Conservation (phyloP, 495 filamentous ascomycete species). For the Neurospora sp. region DNA sequence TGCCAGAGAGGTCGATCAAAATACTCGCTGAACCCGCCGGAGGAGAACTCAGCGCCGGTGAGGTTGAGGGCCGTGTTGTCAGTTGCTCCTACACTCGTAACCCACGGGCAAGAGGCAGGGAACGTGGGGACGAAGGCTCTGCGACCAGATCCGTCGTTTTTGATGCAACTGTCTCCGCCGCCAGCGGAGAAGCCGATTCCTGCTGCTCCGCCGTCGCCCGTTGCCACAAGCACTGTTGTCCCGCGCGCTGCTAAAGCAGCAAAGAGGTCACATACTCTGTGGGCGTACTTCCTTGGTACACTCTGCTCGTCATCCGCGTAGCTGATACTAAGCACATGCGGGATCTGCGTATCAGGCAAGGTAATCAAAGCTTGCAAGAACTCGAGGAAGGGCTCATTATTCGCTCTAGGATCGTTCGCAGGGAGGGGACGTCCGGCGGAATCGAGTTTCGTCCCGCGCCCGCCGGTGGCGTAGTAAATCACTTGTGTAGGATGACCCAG, state of each 20-base stretch:
- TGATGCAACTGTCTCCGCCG: constrained; percentile 32
- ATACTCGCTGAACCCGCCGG: constrained; percentile 63
- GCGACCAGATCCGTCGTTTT: constrained; percentile 57
- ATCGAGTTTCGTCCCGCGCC: constrained; percentile 46
- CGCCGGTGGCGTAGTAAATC: constrained; percentile 58
- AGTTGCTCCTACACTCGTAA: constrained; percentile 69
- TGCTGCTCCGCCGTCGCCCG: constrained; percentile 63
- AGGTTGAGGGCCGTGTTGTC: constrained; percentile 44
- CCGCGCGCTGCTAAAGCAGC: constrained; percentile 65
- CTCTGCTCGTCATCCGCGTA: constrained; percentile 60
- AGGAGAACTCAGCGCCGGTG: constrained; percentile 46
- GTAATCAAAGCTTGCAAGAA: constrained; percentile 59
- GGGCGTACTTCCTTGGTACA: constrained; percentile 53
- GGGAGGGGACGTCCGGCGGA: constrained; percentile 37
- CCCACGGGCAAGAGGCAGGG: constrained; percentile 71
- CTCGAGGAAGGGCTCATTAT: constrained; percentile 76
- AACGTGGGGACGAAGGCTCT: constrained; percentile 56
- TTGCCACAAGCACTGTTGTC: constrained; percentile 57
- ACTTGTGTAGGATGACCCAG: constrained; percentile 48
- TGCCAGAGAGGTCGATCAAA: constrained; percentile 60
- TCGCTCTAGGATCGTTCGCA: constrained; percentile 23
- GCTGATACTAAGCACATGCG: constrained; percentile 62
- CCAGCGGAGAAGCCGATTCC: constrained; percentile 27
- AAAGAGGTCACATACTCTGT: constrained; percentile 59
- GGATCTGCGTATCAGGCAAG: constrained; percentile 52